These are phyloP conservation scores for Aspergillus luchuensis DNA, from an alignment of 2,329 filamentous ascomycete species.

Conservation along the genomic window DNA sequence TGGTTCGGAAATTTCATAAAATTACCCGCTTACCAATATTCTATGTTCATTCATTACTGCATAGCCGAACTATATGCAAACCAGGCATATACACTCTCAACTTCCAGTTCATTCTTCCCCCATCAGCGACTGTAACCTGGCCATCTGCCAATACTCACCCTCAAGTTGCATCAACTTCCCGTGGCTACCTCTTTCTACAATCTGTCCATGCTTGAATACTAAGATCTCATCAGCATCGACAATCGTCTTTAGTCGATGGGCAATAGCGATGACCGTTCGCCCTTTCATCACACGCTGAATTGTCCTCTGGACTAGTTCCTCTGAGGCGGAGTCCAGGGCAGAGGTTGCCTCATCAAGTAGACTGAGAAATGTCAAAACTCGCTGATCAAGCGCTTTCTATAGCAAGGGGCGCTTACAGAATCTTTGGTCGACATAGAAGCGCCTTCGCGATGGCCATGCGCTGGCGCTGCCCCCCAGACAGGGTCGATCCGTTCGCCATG, in stretches of 20 bases:
- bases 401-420: slow-evolving; percentile 15
- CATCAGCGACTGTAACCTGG: slow-evolving; percentile 64
- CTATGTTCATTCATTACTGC: no score
- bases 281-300: slow-evolving; percentile 70
- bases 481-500: slow-evolving; percentile 6
- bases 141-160: slow-evolving; percentile 75
- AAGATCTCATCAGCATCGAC: slow-evolving; percentile 85
- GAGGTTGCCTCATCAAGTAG: slow-evolving; percentile 87
- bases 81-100: background rate
- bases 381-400: background rate
- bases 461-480: slow-evolving; percentile 17
- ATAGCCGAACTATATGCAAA: background rate
- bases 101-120: background rate
- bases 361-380: background rate
- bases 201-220: slow-evolving; percentile 74
- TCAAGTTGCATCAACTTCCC: slow-evolving; percentile 66
- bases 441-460: slow-evolving; percentile 25
- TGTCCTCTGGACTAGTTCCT: slow-evolving; percentile 80
- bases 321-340: slow-evolving; percentile 80
- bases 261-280: slow-evolving; percentile 61
- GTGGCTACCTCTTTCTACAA: slow-evolving; percentile 81
- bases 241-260: slow-evolving; percentile 84
- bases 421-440: slow-evolving; percentile 36
- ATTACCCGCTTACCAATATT: background rate
- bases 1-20: background rate